phyloP scores from a whole-genome alignment of 768 basidiomycete genomes.

The Psilocybe subaeruginosa region DNA sequence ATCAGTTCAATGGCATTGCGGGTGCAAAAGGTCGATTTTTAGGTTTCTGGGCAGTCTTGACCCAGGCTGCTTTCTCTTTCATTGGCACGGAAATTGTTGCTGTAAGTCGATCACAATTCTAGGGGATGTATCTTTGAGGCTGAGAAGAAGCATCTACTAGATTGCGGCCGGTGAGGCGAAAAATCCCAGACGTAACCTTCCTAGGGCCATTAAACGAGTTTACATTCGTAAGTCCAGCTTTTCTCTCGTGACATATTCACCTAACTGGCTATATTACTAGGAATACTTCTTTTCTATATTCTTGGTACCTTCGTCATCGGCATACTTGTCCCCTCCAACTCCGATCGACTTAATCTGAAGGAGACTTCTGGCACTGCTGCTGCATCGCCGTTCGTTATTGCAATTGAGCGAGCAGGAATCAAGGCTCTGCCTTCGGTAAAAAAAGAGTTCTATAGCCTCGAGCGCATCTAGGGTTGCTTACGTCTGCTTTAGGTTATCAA shows the following conservation, averaged over 20 bases:
- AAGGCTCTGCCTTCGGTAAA: conserved; percentile 78
- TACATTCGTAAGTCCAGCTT: conserved; percentile 56
- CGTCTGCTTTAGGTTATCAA: conserved; percentile 63
- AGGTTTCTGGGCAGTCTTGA: conserved; percentile 60
- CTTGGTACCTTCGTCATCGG: conserved; percentile 77
- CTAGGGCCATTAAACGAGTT: conserved; percentile 69
- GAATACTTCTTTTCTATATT: conserved; percentile 85
- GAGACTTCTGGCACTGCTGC: conserved; percentile 65
- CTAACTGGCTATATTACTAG: conserved; percentile 35
- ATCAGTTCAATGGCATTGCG: conserved; percentile 62
- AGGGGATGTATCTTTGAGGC: not conserved
- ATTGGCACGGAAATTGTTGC: conserved; percentile 96
- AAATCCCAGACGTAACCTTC: conserved; percentile 74
- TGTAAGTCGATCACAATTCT: conserved; percentile 40
- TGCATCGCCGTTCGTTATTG: conserved; percentile 90
- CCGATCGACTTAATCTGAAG: conserved; percentile 52
- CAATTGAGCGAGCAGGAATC: conserved; percentile 86
- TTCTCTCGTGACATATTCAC: not conserved
- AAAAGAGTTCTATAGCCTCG: not conserved
- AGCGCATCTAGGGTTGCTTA: not conserved
- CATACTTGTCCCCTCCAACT: conserved; percentile 77
- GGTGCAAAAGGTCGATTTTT: conserved; percentile 80
- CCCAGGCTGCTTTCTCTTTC: conserved; percentile 89
- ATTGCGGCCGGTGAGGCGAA: conserved; percentile 91
- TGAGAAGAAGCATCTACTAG: conserved; percentile 36